phyloP scores from a whole-genome alignment of 208 protist species.

The Trypanosoma brucei region DNA sequence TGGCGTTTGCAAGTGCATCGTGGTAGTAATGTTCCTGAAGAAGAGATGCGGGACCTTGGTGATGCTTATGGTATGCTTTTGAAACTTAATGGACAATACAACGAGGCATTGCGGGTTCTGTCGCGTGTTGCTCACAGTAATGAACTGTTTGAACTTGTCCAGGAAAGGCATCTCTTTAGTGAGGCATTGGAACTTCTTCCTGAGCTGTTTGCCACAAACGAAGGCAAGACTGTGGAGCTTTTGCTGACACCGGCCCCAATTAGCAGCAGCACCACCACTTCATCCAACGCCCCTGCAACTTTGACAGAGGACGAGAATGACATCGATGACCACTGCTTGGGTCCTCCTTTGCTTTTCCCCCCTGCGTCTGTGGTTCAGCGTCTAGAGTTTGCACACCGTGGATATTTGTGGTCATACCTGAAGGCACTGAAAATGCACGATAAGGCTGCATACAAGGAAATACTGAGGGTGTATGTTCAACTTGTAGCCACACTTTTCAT shows the following conservation, averaged over 20 bases:
- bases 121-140: constrained; percentile 37
- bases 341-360: constrained; percentile 10
- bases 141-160: constrained; percentile 47
- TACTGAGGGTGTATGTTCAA: constrained; percentile 40
- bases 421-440: constrained; percentile 27
- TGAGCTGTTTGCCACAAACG: constrained; percentile 49
- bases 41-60: constrained; percentile 30
- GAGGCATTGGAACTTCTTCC: constrained; percentile 43
- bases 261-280: too few species aligned
- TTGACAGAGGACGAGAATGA: too few species aligned
- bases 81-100: constrained; percentile 31
- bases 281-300: too few species aligned
- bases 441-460: constrained; percentile 4
- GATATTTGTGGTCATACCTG: constrained; percentile 52
- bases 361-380: constrained; percentile 41
- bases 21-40: constrained; percentile 11
- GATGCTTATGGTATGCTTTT: constrained; percentile 60
- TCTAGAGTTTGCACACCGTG: constrained; percentile 39
- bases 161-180: constrained; percentile 25
- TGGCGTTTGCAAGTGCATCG: constrained; percentile 2
- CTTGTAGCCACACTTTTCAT: constrained; percentile 71
- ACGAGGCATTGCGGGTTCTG: constrained; percentile 61
- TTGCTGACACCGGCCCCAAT: constrained; percentile 36
- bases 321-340: not conserved
- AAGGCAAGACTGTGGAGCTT: constrained; percentile 40